Conservation (phyloP, 495 filamentous ascomycete species). For the Viridothelium virens region DNA sequence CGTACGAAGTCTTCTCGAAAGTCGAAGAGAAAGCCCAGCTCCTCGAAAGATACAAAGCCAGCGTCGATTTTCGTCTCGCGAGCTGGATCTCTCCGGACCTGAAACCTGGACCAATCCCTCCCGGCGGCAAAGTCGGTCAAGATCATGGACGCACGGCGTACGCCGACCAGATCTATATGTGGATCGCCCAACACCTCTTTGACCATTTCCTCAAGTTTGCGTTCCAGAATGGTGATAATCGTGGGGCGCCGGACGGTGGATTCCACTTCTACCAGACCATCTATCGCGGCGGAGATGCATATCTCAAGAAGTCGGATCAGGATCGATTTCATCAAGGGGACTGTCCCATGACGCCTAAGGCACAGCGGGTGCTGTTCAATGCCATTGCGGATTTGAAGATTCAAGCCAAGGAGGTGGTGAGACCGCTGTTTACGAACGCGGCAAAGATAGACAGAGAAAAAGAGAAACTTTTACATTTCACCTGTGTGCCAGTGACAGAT, state of each 20-base stretch:
- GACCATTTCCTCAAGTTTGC: constrained; percentile 1
- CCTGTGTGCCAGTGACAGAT: constrained; percentile 2
- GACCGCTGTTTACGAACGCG: neutral
- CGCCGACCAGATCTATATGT: constrained; percentile 30
- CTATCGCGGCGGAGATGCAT: constrained; percentile 25
- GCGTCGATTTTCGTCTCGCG: constrained; percentile 23
- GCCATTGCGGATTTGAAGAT: neutral
- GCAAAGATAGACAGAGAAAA: constrained; percentile 5
- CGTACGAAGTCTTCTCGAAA: constrained; percentile 33
- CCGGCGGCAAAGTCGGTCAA: constrained; percentile 14
- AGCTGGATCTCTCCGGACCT: constrained; percentile 18
- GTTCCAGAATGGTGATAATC: constrained; percentile 18
- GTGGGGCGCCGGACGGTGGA: constrained; percentile 25
- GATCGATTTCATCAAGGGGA: constrained; percentile 23
- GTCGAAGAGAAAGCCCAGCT: constrained; percentile 44
- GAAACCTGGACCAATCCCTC: constrained; percentile 3
- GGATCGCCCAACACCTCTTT: constrained; percentile 26
- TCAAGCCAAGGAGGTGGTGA: neutral
- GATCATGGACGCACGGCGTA: constrained; percentile 21
- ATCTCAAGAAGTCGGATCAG: constrained; percentile 26
- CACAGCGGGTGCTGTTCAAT: constrained; percentile 25
- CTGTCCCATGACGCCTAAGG: constrained; percentile 34
- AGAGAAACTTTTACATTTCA: neutral
- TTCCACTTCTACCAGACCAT: constrained; percentile 24
- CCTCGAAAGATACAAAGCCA: constrained; percentile 44